Evolutionary conservation across 176 grass and related monocot genomes (phyloP).

Genomic region (Eleusine coracana): DNA sequence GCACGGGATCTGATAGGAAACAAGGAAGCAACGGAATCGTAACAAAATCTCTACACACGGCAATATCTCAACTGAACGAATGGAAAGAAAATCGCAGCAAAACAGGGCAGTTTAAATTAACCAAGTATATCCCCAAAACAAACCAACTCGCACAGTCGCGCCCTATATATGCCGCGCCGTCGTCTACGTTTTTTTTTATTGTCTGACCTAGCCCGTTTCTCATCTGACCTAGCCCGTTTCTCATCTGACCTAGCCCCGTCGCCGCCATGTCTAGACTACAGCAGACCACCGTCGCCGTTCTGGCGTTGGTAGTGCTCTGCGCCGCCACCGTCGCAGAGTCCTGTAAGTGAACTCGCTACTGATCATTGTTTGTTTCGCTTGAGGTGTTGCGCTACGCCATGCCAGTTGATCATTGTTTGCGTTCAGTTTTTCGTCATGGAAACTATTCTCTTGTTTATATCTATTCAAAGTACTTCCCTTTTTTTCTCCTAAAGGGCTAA

Average conservation of each 20-base stretch:
- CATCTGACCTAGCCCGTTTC: neutral
- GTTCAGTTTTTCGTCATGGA: neutral
- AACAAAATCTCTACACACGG: too few relatives aligned
- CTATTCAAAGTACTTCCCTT: neutral
- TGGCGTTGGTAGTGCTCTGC: conserved; percentile 29
- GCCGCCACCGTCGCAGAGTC: conserved; percentile 24
- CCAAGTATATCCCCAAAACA: too few relatives aligned
- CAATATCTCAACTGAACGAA: too few relatives aligned
- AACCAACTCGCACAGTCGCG: too few relatives aligned
- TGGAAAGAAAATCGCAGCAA: too few relatives aligned
- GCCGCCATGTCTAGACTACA: neutral
- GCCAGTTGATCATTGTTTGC: neutral
- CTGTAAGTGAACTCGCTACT: neutral
- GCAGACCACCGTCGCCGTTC: neutral
- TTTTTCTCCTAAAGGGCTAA: neutral
- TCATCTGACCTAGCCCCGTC: neutral
- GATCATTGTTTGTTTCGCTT: neutral
- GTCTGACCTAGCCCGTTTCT: neutral
- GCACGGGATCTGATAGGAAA: too few relatives aligned
- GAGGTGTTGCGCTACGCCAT: neutral
- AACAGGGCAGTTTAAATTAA: too few relatives aligned
- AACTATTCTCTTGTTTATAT: neutral
- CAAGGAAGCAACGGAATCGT: too few relatives aligned
- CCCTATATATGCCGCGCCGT: neutral
- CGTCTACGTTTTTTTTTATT: neutral